A percentile compares a stretch with the other conserved stretches of the same genome.
phyloP scores from a whole-genome alignment of 345 rosid genomes.

The Alliaria petiolata region DNA sequence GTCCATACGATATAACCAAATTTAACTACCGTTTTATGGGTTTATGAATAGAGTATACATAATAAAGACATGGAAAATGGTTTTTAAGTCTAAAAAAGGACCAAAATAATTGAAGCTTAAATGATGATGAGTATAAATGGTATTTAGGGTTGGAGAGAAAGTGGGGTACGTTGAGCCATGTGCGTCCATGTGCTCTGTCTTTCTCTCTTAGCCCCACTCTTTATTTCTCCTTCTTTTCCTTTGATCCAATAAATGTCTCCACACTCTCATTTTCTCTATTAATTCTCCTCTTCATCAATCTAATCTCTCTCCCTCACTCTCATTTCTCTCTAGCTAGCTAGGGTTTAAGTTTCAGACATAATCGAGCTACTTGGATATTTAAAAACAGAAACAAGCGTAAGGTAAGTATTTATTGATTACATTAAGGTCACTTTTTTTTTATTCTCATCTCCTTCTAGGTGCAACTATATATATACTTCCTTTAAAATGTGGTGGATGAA shows the following conservation, averaged over 20 bases:
- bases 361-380: not conserved
- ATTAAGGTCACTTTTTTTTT: not conserved
- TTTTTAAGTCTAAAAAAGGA: conserved; percentile 31
- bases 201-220: conserved; percentile 60
- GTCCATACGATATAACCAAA: not conserved
- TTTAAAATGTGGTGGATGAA: no score
- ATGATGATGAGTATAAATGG: conserved; percentile 18
- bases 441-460: not conserved
- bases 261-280: conserved; percentile 40
- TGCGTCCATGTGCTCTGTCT: conserved; percentile 98
- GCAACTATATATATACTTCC: no score
- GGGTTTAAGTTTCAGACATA: conserved; percentile 24
- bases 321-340: not conserved
- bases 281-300: conserved; percentile 9
- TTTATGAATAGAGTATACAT: not conserved
- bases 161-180: conserved; percentile 53
- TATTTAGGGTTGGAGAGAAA: conserved; percentile 27
- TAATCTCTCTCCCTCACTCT: conserved; percentile 14
- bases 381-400: not conserved
- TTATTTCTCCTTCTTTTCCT: conserved; percentile 39
- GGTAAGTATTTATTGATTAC: conserved; percentile 11
- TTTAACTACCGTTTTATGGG: conserved; percentile 1
- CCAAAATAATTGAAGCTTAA: conserved; percentile 29
- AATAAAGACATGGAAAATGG: conserved; percentile 6
- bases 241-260: conserved; percentile 52